Evolutionary conservation across 495 filamentous ascomycete genomes (phyloP).

Genomic region (Lindgomyces ingoldianus): DNA sequence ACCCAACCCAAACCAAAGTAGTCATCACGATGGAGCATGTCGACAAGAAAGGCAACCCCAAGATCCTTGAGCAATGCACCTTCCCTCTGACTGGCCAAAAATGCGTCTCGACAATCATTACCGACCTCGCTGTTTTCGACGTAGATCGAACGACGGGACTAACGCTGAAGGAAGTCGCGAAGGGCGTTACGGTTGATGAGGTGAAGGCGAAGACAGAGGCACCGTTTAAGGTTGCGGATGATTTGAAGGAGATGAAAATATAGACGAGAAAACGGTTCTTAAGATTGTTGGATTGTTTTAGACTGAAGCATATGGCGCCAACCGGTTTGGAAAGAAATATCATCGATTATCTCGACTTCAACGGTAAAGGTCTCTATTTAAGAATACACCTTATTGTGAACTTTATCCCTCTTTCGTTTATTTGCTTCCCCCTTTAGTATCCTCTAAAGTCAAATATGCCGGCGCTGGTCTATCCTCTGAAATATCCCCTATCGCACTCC

Average conservation of each 20-base stretch:
- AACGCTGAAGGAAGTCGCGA: conserved; percentile 66
- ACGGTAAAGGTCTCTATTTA: neutral
- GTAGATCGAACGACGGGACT: conserved; percentile 72
- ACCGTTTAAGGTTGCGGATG: conserved; percentile 52
- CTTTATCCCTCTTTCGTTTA: neutral
- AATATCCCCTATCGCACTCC: conserved; percentile 38
- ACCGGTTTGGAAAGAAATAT: neutral
- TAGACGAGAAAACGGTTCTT: neutral
- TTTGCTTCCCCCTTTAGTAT: conserved; percentile 17
- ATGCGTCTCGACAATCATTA: conserved; percentile 90
- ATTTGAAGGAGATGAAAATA: conserved; percentile 52
- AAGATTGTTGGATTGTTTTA: conserved; percentile 3
- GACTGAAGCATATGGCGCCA: conserved; percentile 12
- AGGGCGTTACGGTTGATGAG: conserved; percentile 56
- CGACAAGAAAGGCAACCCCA: conserved; percentile 88
- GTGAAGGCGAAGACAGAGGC: conserved; percentile 59
- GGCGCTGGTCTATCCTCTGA: conserved; percentile 27
- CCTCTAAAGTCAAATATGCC: conserved; percentile 27
- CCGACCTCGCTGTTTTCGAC: conserved; percentile 88
- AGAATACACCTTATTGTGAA: neutral
- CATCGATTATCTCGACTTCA: neutral
- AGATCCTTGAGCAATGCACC: conserved; percentile 78
- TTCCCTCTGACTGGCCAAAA: conserved; percentile 85
- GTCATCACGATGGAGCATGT: conserved; percentile 96
- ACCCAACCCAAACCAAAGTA: conserved; percentile 82